Evolutionary conservation across 306 rosid species (phyloP).

Genomic region (Adenanthera pavonina): DNA sequence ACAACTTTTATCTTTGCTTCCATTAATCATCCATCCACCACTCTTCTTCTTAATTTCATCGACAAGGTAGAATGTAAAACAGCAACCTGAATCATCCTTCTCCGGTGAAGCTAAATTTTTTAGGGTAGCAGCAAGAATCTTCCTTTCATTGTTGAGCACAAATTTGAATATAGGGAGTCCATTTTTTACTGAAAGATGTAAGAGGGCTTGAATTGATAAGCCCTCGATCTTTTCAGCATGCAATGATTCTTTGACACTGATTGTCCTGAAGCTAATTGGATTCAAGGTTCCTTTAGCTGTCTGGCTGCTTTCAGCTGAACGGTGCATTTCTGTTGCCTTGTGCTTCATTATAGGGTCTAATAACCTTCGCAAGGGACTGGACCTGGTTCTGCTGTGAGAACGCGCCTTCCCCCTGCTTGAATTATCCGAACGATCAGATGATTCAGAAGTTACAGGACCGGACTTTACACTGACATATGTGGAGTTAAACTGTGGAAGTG

Average conservation of each 20-base stretch:
- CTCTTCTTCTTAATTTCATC: slow-evolving; percentile 81
- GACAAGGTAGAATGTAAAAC: slow-evolving; percentile 76
- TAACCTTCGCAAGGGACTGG: slow-evolving; percentile 81
- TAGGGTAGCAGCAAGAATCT: slow-evolving; percentile 69
- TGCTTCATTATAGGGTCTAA: slow-evolving; percentile 77
- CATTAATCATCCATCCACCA: slow-evolving; percentile 81
- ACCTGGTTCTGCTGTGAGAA: slow-evolving; percentile 60
- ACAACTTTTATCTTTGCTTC: slow-evolving; percentile 61
- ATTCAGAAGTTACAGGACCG: slow-evolving; percentile 73
- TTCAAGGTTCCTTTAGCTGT: slow-evolving; percentile 47
- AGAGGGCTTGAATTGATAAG: slow-evolving; percentile 64
- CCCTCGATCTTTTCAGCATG: slow-evolving; percentile 54
- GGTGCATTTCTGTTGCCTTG: slow-evolving; percentile 53
- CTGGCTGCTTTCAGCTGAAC: slow-evolving; percentile 48
- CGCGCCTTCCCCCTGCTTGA: slow-evolving; percentile 54
- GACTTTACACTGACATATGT: slow-evolving; percentile 61
- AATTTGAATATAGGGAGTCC: slow-evolving; percentile 81
- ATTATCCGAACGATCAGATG: slow-evolving; percentile 57
- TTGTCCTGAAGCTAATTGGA: slow-evolving; percentile 49
- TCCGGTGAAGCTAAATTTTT: slow-evolving; percentile 59
- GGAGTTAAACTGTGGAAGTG: slow-evolving; percentile 58
- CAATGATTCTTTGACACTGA: slow-evolving; percentile 41
- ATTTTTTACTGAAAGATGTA: slow-evolving; percentile 74
- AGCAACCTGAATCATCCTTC: slow-evolving; percentile 62
- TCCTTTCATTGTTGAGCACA: slow-evolving; percentile 65